phyloP scores from a whole-genome alignment of 1,284 basidiomycete species.

The Wolfiporia cocos region DNA sequence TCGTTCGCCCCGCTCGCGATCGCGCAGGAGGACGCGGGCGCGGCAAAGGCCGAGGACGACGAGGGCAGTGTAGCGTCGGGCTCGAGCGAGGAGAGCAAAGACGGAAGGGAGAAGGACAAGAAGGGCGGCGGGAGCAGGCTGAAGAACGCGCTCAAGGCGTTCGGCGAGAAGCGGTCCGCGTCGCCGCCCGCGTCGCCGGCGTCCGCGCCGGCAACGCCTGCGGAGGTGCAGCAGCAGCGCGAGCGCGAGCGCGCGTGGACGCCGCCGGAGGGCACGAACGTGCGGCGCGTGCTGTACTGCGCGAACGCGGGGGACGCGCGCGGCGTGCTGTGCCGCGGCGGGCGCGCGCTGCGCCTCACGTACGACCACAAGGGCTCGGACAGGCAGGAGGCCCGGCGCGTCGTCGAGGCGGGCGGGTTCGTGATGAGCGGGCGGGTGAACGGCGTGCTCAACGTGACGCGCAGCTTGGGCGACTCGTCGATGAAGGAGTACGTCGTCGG shows the following conservation, averaged over 20 bases:
- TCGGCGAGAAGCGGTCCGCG: slow-evolving; percentile 33
- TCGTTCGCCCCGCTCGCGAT: slow-evolving; percentile 24
- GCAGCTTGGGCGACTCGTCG: slow-evolving; percentile 92
- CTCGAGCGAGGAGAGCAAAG: slow-evolving; percentile 15
- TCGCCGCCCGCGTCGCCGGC: slow-evolving; percentile 4
- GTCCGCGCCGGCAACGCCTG: neutral
- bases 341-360: slow-evolving; percentile 89
- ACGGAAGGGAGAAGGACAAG: slow-evolving; percentile 27
- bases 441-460: slow-evolving; percentile 93
- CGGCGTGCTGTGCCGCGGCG: slow-evolving; percentile 83
- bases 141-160: slow-evolving; percentile 49
- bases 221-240: too few species aligned
- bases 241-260: slow-evolving; percentile 23
- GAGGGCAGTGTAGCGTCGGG: too few species aligned
- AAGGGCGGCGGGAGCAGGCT: slow-evolving; percentile 18
- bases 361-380: slow-evolving; percentile 99
- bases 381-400: slow-evolving; percentile 94
- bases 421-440: slow-evolving; percentile 99
- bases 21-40: slow-evolving; percentile 22
- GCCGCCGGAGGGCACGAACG: slow-evolving; percentile 37
- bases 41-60: slow-evolving; percentile 4
- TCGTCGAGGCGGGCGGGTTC: slow-evolving; percentile 96
- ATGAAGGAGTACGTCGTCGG: slow-evolving; percentile 99
- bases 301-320: slow-evolving; percentile 96
- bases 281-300: slow-evolving; percentile 83